Evolutionary conservation across 2,329 filamentous ascomycete species (phyloP).

Genomic region (Exophiala aquamarina): DNA sequence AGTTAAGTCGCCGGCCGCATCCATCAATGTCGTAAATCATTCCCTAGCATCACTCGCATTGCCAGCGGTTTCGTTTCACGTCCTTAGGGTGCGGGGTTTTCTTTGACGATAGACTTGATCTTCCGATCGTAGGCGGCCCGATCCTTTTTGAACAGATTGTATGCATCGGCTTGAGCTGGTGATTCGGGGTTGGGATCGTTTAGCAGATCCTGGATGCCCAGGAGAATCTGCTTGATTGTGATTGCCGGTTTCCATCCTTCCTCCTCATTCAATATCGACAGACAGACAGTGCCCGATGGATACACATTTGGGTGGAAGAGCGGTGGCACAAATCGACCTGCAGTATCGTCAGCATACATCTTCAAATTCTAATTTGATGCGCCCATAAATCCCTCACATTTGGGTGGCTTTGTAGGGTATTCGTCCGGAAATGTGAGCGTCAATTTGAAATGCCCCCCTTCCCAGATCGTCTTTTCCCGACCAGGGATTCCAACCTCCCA

Average conservation of each 20-base stretch:
- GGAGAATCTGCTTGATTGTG: slow-evolving; percentile 94
- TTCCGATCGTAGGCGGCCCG: slow-evolving; percentile 82
- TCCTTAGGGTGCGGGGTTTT: slow-evolving; percentile 68
- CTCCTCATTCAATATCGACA: slow-evolving; percentile 97
- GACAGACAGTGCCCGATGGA: slow-evolving; percentile 93
- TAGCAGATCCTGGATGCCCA: slow-evolving; percentile 93
- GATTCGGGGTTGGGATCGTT: slow-evolving; percentile 97
- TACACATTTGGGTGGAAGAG: slow-evolving; percentile 99
- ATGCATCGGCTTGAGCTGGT: slow-evolving; percentile 93
- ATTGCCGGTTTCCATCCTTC: slow-evolving; percentile 99
- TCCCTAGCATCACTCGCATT: slow-evolving; percentile 9
- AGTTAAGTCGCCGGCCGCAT: no score
- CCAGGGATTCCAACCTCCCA: slow-evolving; percentile 98
- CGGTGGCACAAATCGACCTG: slow-evolving; percentile 94
- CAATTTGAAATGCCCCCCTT: slow-evolving; percentile 94
- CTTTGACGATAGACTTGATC: slow-evolving; percentile 80
- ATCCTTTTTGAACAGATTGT: slow-evolving; percentile 95
- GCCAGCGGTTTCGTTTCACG: not conserved
- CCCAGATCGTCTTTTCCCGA: slow-evolving; percentile 96
- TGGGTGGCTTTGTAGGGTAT: slow-evolving; percentile 97
- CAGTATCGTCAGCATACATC: slow-evolving; percentile 21
- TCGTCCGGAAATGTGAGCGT: slow-evolving; percentile 93
- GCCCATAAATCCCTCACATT: slow-evolving; percentile 65
- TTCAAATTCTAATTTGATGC: not conserved
- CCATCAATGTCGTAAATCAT: not conserved